phyloP scores from a whole-genome alignment of 106 monocot species.

The Posidonia australis region DNA sequence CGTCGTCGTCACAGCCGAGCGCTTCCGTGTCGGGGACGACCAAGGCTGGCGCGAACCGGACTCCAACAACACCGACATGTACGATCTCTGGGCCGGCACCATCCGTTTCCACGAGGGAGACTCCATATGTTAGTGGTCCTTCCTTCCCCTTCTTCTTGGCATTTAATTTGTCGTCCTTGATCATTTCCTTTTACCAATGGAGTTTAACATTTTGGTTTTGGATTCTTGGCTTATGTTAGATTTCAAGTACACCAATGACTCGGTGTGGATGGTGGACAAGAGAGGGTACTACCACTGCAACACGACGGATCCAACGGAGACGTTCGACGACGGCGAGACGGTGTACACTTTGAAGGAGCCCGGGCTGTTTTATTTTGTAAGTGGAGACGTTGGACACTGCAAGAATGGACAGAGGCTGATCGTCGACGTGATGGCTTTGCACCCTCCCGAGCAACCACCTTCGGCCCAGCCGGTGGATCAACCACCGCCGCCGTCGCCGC shows the following conservation, averaged over 20 bases:
- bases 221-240: conserved; percentile 1
- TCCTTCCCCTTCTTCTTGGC: neutral
- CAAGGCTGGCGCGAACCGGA: conserved; percentile 19
- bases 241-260: conserved; percentile 16
- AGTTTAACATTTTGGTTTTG: neutral
- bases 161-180: neutral
- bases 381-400: conserved; percentile 8
- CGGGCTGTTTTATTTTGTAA: conserved; percentile 6
- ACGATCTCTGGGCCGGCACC: conserved; percentile 10
- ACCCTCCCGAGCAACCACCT: neutral
- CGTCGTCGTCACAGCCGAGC: neutral
- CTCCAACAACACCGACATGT: conserved; percentile 13
- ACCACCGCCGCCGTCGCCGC: neutral
- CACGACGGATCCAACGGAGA: conserved; percentile 3
- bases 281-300: conserved; percentile 22
- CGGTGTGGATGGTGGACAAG: conserved; percentile 11
- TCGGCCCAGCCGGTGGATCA: no score
- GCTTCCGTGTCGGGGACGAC: conserved; percentile 17
- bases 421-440: neutral
- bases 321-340: conserved; percentile 8
- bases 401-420: conserved; percentile 14
- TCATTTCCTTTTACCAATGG: no score
- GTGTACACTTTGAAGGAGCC: neutral
- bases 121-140: conserved; percentile 14
- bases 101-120: conserved; percentile 16